Evolutionary conservation across 2,329 filamentous ascomycete species (phyloP), one percentile per base, ranked within the genome.

Genomic region (Trichophyton rubrum): DNA sequence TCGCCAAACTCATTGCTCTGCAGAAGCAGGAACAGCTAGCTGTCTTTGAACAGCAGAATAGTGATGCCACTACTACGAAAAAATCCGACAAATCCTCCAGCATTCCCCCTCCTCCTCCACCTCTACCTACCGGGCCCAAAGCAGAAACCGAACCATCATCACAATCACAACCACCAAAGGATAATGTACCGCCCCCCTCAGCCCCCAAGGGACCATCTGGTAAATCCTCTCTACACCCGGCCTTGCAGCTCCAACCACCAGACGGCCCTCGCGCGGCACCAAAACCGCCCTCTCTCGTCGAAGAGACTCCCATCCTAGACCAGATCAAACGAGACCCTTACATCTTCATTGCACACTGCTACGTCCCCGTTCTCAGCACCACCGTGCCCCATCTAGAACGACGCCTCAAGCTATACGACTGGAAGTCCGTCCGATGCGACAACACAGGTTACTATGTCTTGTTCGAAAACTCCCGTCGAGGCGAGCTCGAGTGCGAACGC

Each of bases 361-460:
- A 87, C 66, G 92, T 99, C 1, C 93, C 93, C 1, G 88, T 95
- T 11, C 83, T 96, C 69, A 81, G 82, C 35, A 87, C 89, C 24
- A 97, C 92, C 0, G 83, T 96, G 60, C 85, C 87, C 3, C 93
- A 99, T 75, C 82, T 99, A 76, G 89, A 90, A 75, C 95, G 92
- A 73, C 83, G 92, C 58, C 78, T 97, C 59, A 93, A 92, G 73
- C 84, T 85, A 58, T 96, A 88, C 71, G 80, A 83, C 62, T 89
- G 91, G 74, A 85, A 89, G 64, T 85, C 90, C 57, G 87, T 99
- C 58, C 83, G 90, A 38, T 84, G 88, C 62, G 93, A 99, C 71
- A 84, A 84, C 62, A 87, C 85, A 0, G 93, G 93, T 0, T 99
- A 96, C 73, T 97, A 89, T 71, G 84, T 97, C 59, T 79, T 90